Percentiles rank a stretch among this genome's conserved stretches.
phyloP scores from a whole-genome alignment of 2,329 filamentous ascomycete species.

The Pochonia chlamydosporia region DNA sequence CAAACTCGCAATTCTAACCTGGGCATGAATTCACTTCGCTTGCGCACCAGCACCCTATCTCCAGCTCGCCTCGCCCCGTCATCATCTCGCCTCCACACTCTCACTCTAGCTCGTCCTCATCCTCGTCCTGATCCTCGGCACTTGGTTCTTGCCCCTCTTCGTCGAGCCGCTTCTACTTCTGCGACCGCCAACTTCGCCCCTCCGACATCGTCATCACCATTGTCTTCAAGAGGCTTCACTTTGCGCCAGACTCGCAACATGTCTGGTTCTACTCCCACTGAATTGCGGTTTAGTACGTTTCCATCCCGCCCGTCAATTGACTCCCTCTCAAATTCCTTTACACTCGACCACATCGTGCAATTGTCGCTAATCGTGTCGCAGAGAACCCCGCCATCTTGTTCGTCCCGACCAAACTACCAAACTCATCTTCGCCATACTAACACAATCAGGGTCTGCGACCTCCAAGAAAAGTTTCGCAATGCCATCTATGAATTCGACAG shows the following conservation, averaged over 20 bases:
- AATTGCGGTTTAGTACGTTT: constrained; percentile 26
- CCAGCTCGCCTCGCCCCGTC: not conserved
- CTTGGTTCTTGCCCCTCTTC: not conserved
- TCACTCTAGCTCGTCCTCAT: too few relatives aligned
- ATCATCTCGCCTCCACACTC: not conserved
- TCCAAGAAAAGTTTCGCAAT: constrained; percentile 86
- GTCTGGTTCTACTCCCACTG: constrained; percentile 6
- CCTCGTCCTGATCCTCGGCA: not conserved
- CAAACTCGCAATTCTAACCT: too few relatives aligned
- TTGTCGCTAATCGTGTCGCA: too few relatives aligned
- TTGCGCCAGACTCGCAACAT: constrained; percentile 4
- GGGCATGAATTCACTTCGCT: too few relatives aligned
- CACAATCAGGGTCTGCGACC: constrained; percentile 71
- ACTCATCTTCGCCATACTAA: not conserved
- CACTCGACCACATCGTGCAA: not conserved
- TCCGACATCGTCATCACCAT: not conserved
- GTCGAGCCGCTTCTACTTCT: not conserved
- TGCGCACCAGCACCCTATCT: too few relatives aligned
- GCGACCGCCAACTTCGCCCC: not conserved
- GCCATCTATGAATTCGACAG: constrained; percentile 82
- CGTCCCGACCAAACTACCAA: constrained; percentile 17
- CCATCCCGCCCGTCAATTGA: not conserved
- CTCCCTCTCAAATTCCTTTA: not conserved
- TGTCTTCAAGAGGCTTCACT: not conserved
- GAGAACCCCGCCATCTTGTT: constrained; percentile 47